Evolutionary conservation across 2,329 filamentous ascomycete genomes (phyloP).

Genomic region (Tolypocladium pustulatum): DNA sequence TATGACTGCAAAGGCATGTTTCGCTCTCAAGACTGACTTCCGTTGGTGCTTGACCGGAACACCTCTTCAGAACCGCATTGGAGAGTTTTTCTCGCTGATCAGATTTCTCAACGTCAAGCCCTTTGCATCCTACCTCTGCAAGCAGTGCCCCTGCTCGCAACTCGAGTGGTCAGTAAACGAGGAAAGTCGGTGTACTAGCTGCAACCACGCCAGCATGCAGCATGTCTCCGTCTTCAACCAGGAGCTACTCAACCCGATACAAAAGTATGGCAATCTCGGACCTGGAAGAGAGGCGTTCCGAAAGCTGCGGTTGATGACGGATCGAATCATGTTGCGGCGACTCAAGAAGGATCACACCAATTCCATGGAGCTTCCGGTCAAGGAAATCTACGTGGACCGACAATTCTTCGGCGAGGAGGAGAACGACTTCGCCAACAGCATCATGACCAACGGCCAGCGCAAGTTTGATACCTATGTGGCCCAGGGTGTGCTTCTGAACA

Average conservation of each 20-base stretch:
- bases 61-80: constrained; percentile 91
- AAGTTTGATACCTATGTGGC: constrained; percentile 95
- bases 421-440: constrained; percentile 87
- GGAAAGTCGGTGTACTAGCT: constrained; percentile 59
- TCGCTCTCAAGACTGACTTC: constrained; percentile 76
- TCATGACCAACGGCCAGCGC: constrained; percentile 84
- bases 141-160: constrained; percentile 67
- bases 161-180: constrained; percentile 76
- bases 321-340: constrained; percentile 89
- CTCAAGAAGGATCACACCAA: constrained; percentile 90
- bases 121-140: constrained; percentile 92
- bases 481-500: constrained; percentile 87
- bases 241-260: constrained; percentile 79
- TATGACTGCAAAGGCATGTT: constrained; percentile 89
- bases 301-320: constrained; percentile 81
- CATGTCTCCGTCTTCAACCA: constrained; percentile 70
- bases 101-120: constrained; percentile 83
- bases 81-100: constrained; percentile 90
- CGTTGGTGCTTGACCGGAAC: constrained; percentile 96
- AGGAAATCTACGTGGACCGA: constrained; percentile 82
- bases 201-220: constrained; percentile 34
- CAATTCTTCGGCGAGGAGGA: constrained; percentile 97
- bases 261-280: constrained; percentile 48
- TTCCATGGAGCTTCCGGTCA: constrained; percentile 92
- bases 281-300: constrained; percentile 60